Evolutionary conservation across 352 stramenopile species (phyloP).

Genomic region (Globisporangium cystogenes): DNA sequence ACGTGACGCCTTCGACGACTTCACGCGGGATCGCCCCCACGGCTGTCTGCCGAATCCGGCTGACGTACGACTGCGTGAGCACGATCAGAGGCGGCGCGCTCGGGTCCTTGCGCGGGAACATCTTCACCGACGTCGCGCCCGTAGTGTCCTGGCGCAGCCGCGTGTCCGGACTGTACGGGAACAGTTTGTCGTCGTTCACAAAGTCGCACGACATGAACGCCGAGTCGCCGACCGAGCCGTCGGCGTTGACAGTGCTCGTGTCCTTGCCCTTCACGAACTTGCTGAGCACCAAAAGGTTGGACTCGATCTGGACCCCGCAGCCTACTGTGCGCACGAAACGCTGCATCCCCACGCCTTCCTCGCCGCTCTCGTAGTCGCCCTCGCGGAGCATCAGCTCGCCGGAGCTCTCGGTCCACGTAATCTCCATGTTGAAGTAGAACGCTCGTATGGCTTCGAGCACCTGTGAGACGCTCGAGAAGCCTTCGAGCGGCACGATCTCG

Average conservation of each 20-base stretch:
- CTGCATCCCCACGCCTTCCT: not conserved
- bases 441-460: slow-evolving; percentile 2
- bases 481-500: slow-evolving; percentile 11
- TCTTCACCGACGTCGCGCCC: not conserved
- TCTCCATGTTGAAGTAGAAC: slow-evolving; percentile 15
- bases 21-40: not conserved
- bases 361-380: slow-evolving; percentile 17
- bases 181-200: slow-evolving; percentile 6
- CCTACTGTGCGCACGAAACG: not conserved
- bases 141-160: slow-evolving; percentile 6
- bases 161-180: slow-evolving; percentile 2
- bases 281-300: slow-evolving; percentile 30
- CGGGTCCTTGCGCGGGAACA: not conserved
- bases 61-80: slow-evolving; percentile 3
- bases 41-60: not conserved
- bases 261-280: slow-evolving; percentile 1
- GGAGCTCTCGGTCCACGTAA: slow-evolving; percentile 14
- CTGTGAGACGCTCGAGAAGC: slow-evolving; percentile 3
- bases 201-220: not conserved
- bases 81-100: not conserved
- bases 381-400: slow-evolving; percentile 31
- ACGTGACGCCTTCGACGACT: not conserved
- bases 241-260: not conserved
- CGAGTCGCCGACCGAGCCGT: slow-evolving; percentile 1
- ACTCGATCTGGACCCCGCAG: slow-evolving; percentile 21